Evolutionary conservation across 805 yeast genomes (phyloP), one percentile per base, ranked within the genome.

Genomic region (Peterozyma xylosa): DNA sequence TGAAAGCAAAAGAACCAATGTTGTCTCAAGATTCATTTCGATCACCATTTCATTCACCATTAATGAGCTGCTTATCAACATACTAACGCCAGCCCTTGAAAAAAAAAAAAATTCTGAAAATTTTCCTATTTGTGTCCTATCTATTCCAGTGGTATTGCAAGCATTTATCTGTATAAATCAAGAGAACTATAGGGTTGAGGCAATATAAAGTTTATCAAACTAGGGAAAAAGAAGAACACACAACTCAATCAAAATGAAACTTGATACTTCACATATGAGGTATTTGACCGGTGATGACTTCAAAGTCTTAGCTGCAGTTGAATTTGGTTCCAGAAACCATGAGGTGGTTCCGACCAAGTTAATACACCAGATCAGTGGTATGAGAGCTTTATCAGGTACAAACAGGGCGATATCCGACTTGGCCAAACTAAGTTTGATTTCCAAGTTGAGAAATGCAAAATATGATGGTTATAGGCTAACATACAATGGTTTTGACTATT

Each of bases 381-480:
- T 89, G 55, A 76, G 85, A 51, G 79, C 88, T 16, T 76, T 78
- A 6, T 78, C 95, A 1, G 82, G 84, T 27, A 86, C 95, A 1
- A 81, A 82, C 55, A 73, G 86, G 54, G 77, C 87, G 18, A 84
- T 93, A 35, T 76, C 87, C 11, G 95, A 86, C 54, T 70, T 93
- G 48, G 97, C 98, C 21, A 91, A 91, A 62, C 66, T 88, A 49
- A 88, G 81, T 54, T 67, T 93, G 42, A 74, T 93, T 18, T 73
- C 91, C 1, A 73, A 82, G 50, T 70, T 88, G 46, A 75, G 96
- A 65, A 93, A 93, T 62, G 95, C 96, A 32, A 87, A 82, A 55
- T 91, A 93, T 62, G 99, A 93, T 60, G 99, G 99, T 11, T 93
- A 86, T 66, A 73, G 91, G 52, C 65, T 93, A 50, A 84, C 96